phyloP scores from a whole-genome alignment of 495 filamentous ascomycete species.

The Trichocladium antarcticum region DNA sequence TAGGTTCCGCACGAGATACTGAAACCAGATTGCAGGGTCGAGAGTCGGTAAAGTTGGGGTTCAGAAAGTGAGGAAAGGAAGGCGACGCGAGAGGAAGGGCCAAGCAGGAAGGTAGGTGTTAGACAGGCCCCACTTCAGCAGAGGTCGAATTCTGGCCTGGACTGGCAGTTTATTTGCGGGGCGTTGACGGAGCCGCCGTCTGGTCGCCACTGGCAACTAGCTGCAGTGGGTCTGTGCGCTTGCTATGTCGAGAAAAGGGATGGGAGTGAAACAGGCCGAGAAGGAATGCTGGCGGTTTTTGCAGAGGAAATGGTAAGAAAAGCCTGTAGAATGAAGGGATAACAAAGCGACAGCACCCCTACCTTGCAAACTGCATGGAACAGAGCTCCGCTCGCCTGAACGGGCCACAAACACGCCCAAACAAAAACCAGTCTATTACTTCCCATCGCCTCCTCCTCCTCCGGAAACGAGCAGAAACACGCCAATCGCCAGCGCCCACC shows the following conservation, averaged over 20 bases:
- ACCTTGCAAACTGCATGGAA: background rate
- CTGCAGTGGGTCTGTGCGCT: constrained; percentile 10
- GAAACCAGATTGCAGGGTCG: background rate
- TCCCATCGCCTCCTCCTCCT: constrained; percentile 39
- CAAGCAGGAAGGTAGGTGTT: constrained; percentile 19
- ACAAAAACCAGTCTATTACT: constrained; percentile 7
- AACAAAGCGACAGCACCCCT: background rate
- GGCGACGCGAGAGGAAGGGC: background rate
- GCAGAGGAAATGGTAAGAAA: background rate
- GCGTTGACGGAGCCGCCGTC: background rate
- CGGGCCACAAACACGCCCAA: background rate
- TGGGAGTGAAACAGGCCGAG: background rate
- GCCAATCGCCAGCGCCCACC: constrained; percentile 42
- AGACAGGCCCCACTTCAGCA: background rate
- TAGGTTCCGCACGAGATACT: background rate
- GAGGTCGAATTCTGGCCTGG: background rate
- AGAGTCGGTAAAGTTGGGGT: background rate
- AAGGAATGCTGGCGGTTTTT: background rate
- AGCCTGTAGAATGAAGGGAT: background rate
- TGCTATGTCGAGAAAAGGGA: background rate
- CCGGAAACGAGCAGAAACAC: constrained; percentile 28
- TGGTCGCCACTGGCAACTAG: constrained; percentile 23
- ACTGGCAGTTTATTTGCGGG: constrained; percentile 17
- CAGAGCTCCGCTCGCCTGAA: background rate
- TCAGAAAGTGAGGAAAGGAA: constrained; percentile 1